Conservation (phyloP, 208 protist species). For the Porcisia deanei region DNA sequence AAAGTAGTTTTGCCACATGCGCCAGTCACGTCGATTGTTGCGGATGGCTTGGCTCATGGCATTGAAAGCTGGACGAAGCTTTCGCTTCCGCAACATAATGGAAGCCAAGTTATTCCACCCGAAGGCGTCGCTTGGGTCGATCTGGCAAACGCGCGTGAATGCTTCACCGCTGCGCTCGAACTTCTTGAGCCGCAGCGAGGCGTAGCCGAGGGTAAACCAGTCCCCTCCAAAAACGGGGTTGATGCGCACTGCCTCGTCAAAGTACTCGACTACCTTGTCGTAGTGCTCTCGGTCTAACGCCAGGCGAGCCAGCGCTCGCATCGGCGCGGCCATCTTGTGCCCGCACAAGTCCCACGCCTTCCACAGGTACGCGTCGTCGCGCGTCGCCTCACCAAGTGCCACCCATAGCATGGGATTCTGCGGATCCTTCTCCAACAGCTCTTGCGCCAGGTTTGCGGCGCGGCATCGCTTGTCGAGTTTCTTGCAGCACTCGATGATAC, state of each 20-base stretch:
- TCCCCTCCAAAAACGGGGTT: conserved; percentile 91
- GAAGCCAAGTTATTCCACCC: conserved; percentile 93
- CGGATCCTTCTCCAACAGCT: conserved; percentile 82
- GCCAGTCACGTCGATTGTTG: conserved; percentile 87
- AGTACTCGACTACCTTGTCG: conserved; percentile 86
- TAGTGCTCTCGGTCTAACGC: conserved; percentile 87
- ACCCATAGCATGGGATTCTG: conserved; percentile 89
- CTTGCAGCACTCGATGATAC: conserved; percentile 91
- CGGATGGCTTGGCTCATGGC: conserved; percentile 88
- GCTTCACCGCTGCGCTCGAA: conserved; percentile 80
- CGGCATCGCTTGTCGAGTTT: conserved; percentile 86
- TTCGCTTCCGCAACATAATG: conserved; percentile 73
- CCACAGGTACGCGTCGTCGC: conserved; percentile 76
- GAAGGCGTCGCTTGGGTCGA: conserved; percentile 86
- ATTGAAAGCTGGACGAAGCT: conserved; percentile 87
- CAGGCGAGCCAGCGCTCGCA: conserved; percentile 84
- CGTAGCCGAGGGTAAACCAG: conserved; percentile 93
- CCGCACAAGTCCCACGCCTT: conserved; percentile 91
- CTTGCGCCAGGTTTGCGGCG: conserved; percentile 83
- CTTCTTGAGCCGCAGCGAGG: conserved; percentile 67
- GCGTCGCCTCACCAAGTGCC: conserved; percentile 89
- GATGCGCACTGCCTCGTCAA: conserved; percentile 84
- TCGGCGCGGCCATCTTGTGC: conserved; percentile 82
- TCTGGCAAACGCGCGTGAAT: conserved; percentile 91
- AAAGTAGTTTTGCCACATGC: conserved; percentile 94